Evolutionary conservation across 495 filamentous ascomycete genomes (phyloP).

Genomic region (Bryoglossum gracile): DNA sequence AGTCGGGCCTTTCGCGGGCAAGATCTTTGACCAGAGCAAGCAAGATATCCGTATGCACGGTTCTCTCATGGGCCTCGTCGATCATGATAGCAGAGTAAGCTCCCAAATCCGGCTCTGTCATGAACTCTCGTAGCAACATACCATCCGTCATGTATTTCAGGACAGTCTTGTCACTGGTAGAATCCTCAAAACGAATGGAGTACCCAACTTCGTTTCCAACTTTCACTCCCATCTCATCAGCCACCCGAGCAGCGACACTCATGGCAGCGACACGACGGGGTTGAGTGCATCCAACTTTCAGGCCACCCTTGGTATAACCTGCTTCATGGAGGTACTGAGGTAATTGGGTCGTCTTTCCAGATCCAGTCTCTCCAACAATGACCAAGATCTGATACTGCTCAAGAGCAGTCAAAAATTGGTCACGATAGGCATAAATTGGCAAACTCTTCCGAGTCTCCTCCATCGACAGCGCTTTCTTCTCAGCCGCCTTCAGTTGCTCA

Average conservation of each 20-base stretch:
- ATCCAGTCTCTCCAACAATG: slow-evolving; percentile 83
- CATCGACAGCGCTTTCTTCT: slow-evolving; percentile 76
- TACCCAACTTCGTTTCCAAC: slow-evolving; percentile 93
- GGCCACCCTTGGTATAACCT: slow-evolving; percentile 74
- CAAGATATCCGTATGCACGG: slow-evolving; percentile 84
- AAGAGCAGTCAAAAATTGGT: slow-evolving; percentile 64
- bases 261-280: slow-evolving; percentile 96
- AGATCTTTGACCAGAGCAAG: slow-evolving; percentile 91
- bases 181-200: slow-evolving; percentile 91
- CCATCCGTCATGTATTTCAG: slow-evolving; percentile 98
- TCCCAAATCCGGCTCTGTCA: slow-evolving; percentile 79
- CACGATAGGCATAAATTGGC: slow-evolving; percentile 78
- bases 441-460: slow-evolving; percentile 87
- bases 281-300: slow-evolving; percentile 72
- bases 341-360: slow-evolving; percentile 84
- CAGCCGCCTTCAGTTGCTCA: slow-evolving; percentile 75
- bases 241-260: slow-evolving; percentile 89
- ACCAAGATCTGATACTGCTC: slow-evolving; percentile 73
- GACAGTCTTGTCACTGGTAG: slow-evolving; percentile 85
- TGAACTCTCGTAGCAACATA: slow-evolving; percentile 87
- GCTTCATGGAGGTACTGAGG: slow-evolving; percentile 86
- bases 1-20: slow-evolving; percentile 72
- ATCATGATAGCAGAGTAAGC: slow-evolving; percentile 92
- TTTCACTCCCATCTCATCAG: slow-evolving; percentile 89
- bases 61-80: slow-evolving; percentile 95